Evolutionary conservation across 345 rosid species (phyloP).

Genomic region (Euclidium syriacum): DNA sequence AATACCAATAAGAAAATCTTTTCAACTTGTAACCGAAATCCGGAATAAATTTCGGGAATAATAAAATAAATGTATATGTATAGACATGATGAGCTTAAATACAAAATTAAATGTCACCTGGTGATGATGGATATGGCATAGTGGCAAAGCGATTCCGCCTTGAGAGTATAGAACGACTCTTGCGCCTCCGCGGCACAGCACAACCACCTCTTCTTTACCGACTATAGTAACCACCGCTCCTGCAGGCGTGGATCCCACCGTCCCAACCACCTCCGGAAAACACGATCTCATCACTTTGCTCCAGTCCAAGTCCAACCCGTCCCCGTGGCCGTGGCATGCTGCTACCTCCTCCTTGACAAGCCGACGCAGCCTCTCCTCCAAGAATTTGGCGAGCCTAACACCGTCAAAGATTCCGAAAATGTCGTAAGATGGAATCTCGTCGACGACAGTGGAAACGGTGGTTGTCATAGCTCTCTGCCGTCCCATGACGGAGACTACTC

Average conservation of each 20-base stretch:
- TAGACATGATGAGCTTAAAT: too few species aligned
- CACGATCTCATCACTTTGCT: constrained; percentile 21
- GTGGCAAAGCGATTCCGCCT: constrained; percentile 23
- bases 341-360: constrained; percentile 25
- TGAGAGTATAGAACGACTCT: constrained; percentile 22
- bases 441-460: constrained; percentile 25
- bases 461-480: constrained; percentile 32
- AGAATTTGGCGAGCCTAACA: constrained; percentile 19
- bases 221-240: constrained; percentile 17
- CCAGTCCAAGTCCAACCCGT: constrained; percentile 11
- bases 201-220: constrained; percentile 19
- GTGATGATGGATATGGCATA: constrained; percentile 25
- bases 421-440: constrained; percentile 25
- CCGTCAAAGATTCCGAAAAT: constrained; percentile 28
- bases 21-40: too few species aligned
- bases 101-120: constrained; percentile 3
- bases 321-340: not conserved
- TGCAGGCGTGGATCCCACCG: not conserved
- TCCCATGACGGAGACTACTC: constrained; percentile 33
- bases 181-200: constrained; percentile 28
- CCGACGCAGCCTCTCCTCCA: constrained; percentile 15
- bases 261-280: constrained; percentile 3
- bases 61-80: too few species aligned
- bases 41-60: too few species aligned
- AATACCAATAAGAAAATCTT: too few species aligned